A percentile compares a stretch with the other conserved stretches of the same genome.
These are phyloP conservation scores for Diaporthe australafricana DNA, from an alignment of 2,329 filamentous ascomycete species.

Conservation along the genomic window DNA sequence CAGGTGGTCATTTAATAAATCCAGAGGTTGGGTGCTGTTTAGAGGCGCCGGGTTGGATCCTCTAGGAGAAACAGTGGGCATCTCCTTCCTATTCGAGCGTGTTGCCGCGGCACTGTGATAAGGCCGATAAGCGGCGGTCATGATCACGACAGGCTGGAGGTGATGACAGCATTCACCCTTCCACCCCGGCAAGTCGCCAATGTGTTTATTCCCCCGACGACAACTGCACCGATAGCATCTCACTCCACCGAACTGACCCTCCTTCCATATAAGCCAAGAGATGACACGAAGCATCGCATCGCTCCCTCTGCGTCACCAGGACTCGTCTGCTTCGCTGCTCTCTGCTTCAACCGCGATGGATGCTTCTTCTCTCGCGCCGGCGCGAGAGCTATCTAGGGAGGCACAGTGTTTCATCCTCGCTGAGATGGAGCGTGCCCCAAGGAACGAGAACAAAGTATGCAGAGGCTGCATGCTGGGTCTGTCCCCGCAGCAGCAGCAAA, in stretches of 20 bases:
- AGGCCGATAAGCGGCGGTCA: conserved; percentile 10
- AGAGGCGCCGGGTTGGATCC: not conserved
- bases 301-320: conserved; percentile 22
- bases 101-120: conserved; percentile 22
- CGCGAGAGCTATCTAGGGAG: conserved; percentile 18
- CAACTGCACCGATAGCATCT: not conserved
- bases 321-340: conserved; percentile 7
- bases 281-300: conserved; percentile 28
- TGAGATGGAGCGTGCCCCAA: conserved; percentile 10
- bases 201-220: conserved; percentile 5
- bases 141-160: conserved; percentile 17
- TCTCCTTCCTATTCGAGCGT: conserved; percentile 15
- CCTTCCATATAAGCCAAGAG: not conserved
- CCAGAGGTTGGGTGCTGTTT: not conserved
- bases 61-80: not conserved
- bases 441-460: conserved; percentile 26
- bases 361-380: not conserved
- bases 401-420: conserved; percentile 19
- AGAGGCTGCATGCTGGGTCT: conserved; percentile 16
- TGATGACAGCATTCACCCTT: conserved; percentile 15
- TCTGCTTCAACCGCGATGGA: not conserved
- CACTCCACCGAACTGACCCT: not conserved
- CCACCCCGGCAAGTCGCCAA: not conserved
- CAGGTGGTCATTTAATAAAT: not conserved
- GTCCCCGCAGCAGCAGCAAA: conserved; percentile 5